Conservation (phyloP, 805 yeast species). For the Ogataea dorogensis region DNA sequence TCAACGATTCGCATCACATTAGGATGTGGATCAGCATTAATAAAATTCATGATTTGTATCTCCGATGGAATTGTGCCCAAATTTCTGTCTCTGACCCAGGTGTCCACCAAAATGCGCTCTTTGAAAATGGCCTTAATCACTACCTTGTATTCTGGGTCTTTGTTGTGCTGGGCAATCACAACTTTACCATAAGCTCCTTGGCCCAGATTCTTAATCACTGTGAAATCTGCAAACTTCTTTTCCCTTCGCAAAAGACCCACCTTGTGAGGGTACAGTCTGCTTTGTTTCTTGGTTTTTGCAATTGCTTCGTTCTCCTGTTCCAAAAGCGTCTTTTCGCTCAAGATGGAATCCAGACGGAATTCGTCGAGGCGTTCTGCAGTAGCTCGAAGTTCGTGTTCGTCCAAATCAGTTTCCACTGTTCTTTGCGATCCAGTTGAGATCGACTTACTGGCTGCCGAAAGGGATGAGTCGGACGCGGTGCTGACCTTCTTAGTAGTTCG, state of each 20-base stretch:
- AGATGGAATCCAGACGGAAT: conserved; percentile 24
- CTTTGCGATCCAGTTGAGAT: conserved; percentile 14
- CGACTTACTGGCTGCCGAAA: conserved; percentile 16
- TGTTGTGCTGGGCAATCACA: conserved; percentile 66
- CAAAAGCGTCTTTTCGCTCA: conserved; percentile 43
- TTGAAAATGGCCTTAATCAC: conserved; percentile 89
- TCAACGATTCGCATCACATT: conserved; percentile 83
- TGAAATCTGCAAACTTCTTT: conserved; percentile 70
- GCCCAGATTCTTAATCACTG: conserved; percentile 75
- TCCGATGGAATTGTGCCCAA: conserved; percentile 96
- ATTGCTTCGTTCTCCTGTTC: conserved; percentile 46
- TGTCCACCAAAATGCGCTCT: conserved; percentile 89
- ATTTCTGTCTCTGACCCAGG: conserved; percentile 92
- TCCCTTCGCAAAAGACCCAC: conserved; percentile 71
- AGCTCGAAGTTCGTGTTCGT: conserved; percentile 7
- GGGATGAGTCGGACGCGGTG: conserved; percentile 16
- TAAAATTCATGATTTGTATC: conserved; percentile 86
- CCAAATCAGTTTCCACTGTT: conserved; percentile 8
- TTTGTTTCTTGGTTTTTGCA: conserved; percentile 34
- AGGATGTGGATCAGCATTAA: conserved; percentile 77
- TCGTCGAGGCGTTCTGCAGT: conserved; percentile 16
- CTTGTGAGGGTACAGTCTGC: conserved; percentile 49
- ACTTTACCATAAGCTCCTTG: conserved; percentile 98
- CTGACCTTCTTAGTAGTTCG: conserved; percentile 10
- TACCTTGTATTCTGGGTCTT: conserved; percentile 61